These are phyloP conservation scores for Wallacemonas sp. DNA, from an alignment of 208 protist species.

Conservation along the genomic window DNA sequence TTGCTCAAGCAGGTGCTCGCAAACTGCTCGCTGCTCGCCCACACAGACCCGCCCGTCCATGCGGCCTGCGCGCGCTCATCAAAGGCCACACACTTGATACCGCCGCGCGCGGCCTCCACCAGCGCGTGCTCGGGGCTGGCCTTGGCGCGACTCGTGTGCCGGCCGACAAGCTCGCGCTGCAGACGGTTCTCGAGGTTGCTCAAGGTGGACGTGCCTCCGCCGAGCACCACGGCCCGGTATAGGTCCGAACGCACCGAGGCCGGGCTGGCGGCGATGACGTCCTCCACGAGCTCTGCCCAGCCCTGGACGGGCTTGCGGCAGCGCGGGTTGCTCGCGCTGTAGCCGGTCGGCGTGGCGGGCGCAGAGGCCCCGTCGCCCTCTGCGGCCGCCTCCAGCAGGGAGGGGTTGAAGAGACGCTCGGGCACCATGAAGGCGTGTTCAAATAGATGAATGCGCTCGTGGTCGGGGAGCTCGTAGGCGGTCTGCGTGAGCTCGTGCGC, in stretches of 20 bases:
- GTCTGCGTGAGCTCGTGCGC: conserved; percentile 19
- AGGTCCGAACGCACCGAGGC: conserved; percentile 42
- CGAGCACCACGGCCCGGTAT: conserved; percentile 93
- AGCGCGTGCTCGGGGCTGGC: neutral
- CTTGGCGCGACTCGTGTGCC: neutral
- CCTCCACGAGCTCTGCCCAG: conserved; percentile 55
- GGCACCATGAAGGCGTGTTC: conserved; percentile 79
- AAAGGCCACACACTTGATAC: conserved; percentile 71
- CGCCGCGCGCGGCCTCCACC: conserved; percentile 4
- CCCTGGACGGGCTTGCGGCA: conserved; percentile 24
- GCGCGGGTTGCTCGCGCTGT: conserved; percentile 36
- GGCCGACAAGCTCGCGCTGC: conserved; percentile 63
- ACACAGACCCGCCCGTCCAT: conserved; percentile 90
- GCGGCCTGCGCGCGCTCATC: conserved; percentile 69
- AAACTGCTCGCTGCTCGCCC: conserved; percentile 74
- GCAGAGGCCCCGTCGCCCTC: conserved; percentile 36
- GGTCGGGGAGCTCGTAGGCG: conserved; percentile 85
- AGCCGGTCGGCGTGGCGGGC: conserved; percentile 47
- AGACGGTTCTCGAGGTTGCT: conserved; percentile 72
- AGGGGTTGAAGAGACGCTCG: conserved; percentile 86
- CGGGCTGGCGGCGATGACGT: conserved; percentile 52
- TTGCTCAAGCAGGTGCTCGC: conserved; percentile 71
- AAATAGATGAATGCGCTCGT: conserved; percentile 80
- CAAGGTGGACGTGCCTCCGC: conserved; percentile 93
- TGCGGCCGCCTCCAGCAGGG: conserved; percentile 44